Percentiles rank a stretch among this genome's conserved stretches.
These are phyloP conservation scores for Penicillium olsonii DNA, from an alignment of 2,329 filamentous ascomycete genomes.

Conservation along the genomic window DNA sequence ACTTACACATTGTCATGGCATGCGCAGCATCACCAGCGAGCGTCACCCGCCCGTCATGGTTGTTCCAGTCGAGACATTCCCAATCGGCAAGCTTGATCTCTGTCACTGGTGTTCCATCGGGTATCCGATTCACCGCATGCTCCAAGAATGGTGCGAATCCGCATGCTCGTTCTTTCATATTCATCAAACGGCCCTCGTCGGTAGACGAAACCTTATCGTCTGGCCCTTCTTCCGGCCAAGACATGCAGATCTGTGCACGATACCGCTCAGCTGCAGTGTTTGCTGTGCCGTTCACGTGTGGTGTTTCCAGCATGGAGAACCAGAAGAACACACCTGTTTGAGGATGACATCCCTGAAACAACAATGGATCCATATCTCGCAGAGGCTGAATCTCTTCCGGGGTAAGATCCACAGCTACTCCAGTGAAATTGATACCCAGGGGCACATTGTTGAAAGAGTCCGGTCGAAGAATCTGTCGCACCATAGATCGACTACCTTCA, in stretches of 20 bases:
- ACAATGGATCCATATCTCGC: conserved; percentile 53
- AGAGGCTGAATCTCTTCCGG: conserved; percentile 58
- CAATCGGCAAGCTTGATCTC: conserved; percentile 33
- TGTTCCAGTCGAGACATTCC: conserved; percentile 34
- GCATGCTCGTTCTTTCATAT: conserved; percentile 41
- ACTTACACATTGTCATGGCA: conserved; percentile 37
- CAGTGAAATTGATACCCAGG: conserved; percentile 25
- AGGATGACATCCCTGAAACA: conserved; percentile 30
- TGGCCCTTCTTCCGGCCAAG: conserved; percentile 44
- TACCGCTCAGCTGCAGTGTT: conserved; percentile 38
- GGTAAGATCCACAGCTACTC: conserved; percentile 41
- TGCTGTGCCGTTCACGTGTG: conserved; percentile 37
- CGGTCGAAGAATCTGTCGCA: conserved; percentile 25
- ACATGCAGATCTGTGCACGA: conserved; percentile 50
- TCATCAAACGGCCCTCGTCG: conserved; percentile 34
- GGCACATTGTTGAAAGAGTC: conserved; percentile 22
- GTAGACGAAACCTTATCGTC: conserved; percentile 38
- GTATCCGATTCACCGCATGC: conserved; percentile 25
- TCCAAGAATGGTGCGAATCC: conserved; percentile 28
- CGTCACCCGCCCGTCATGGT: conserved; percentile 28
- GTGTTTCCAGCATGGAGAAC: conserved; percentile 46
- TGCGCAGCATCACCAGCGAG: conserved; percentile 36
- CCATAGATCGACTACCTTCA: conserved; percentile 25
- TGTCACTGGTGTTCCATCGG: conserved; percentile 27
- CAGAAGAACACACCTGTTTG: conserved; percentile 25